Conservation (phyloP, 768 basidiomycete species). For the Boletus pseudopeckii region DNA sequence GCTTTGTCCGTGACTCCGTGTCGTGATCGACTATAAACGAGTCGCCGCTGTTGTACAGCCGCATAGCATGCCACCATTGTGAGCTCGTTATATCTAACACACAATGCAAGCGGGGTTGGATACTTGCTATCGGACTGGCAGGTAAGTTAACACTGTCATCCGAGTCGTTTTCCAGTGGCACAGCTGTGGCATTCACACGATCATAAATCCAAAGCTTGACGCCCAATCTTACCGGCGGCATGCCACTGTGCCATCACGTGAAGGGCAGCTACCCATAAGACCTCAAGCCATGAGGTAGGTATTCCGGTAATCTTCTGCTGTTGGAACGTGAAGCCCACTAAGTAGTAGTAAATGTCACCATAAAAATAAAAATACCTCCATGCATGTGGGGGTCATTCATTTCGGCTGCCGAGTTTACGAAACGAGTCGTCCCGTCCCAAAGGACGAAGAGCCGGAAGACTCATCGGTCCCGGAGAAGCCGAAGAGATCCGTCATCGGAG, state of each 20-base stretch:
- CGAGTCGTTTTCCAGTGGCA: neutral
- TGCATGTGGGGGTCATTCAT: too few species aligned
- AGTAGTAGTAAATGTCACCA: too few species aligned
- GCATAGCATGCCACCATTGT: neutral
- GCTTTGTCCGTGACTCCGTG: conserved; percentile 14
- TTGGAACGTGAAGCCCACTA: too few species aligned
- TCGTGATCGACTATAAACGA: conserved; percentile 1
- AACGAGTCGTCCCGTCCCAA: too few species aligned
- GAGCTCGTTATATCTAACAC: neutral
- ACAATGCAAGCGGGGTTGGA: neutral
- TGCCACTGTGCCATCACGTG: too few species aligned
- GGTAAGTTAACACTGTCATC: neutral
- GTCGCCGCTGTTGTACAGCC: neutral
- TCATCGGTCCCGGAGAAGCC: conserved; percentile 42
- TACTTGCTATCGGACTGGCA: neutral
- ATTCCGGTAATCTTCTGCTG: too few species aligned
- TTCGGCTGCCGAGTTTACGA: too few species aligned
- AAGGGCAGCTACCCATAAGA: too few species aligned
- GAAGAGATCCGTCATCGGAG: too few species aligned
- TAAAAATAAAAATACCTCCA: too few species aligned
- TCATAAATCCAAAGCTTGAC: neutral
- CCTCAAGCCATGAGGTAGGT: too few species aligned
- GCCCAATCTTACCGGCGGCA: neutral
- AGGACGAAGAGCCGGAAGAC: conserved; percentile 15
- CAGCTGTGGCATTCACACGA: neutral